Evolutionary conservation across 2,329 filamentous ascomycete genomes (phyloP).

Genomic region (Epichloe elymi): DNA sequence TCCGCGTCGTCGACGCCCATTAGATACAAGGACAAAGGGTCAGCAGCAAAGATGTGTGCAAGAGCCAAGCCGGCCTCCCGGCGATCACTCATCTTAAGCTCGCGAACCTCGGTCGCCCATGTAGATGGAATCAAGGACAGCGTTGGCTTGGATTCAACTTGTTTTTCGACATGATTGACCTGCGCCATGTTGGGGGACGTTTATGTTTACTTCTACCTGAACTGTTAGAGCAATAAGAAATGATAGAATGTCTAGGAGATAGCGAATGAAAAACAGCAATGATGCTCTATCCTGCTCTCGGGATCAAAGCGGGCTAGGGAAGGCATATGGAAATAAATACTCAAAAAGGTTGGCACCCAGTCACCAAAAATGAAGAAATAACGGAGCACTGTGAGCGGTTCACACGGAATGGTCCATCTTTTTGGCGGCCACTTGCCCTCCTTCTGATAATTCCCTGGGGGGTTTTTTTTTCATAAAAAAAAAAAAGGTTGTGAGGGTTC

Average conservation of each 20-base stretch:
- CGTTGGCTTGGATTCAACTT: constrained; percentile 10
- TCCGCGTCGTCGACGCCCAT: constrained; percentile 57
- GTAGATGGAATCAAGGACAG: constrained; percentile 36
- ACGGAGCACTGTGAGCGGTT: neutral
- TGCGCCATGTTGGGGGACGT: constrained; percentile 7
- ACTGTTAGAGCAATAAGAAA: constrained; percentile 3
- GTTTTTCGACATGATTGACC: constrained; percentile 1
- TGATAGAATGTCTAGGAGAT: neutral
- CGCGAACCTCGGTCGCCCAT: constrained; percentile 46
- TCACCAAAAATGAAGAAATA: neutral
- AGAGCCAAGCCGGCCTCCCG: constrained; percentile 58
- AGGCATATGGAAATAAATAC: constrained; percentile 2
- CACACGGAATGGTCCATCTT: constrained; percentile 2
- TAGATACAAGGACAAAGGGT: constrained; percentile 63
- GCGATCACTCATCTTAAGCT: constrained; percentile 52
- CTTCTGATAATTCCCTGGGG: neutral
- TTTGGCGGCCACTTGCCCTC: neutral
- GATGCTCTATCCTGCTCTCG: constrained; percentile 2
- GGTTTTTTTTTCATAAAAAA: too few species aligned
- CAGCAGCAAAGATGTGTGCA: constrained; percentile 63
- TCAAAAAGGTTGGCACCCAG: constrained; percentile 4
- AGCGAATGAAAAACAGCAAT: neutral
- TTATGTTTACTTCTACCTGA: constrained; percentile 6
- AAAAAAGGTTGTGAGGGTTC: neutral
- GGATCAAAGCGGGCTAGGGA: constrained; percentile 1